Conservation (phyloP, 2,329 filamentous ascomycete species). For the Hymenoscyphus linearis region DNA sequence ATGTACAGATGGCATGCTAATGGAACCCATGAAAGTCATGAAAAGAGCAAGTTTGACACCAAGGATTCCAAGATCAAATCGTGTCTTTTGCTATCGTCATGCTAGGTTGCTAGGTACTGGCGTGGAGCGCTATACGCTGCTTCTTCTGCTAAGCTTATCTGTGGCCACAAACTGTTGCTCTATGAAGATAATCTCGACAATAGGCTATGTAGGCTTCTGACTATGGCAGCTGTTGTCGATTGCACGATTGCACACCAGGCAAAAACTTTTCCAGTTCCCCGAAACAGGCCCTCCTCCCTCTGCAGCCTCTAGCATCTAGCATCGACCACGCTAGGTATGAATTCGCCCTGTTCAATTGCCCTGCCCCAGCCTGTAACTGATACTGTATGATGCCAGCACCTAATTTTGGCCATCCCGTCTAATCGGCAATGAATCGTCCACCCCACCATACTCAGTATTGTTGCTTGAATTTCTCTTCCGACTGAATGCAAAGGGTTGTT, state of each 20-base stretch:
- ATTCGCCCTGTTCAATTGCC: not conserved
- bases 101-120: constrained; percentile 72
- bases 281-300: constrained; percentile 9
- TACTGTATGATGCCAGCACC: not conserved
- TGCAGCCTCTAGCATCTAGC: constrained; percentile 3
- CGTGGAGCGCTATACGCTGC: constrained; percentile 56
- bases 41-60: constrained; percentile 31
- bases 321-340: constrained; percentile 3
- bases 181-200: constrained; percentile 66
- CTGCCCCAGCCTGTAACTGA: not conserved
- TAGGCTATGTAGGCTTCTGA: constrained; percentile 49
- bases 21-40: constrained; percentile 25
- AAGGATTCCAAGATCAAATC: constrained; percentile 35
- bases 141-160: constrained; percentile 44
- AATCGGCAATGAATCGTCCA: not conserved
- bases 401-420: not conserved
- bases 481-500: not conserved
- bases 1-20: constrained; percentile 9
- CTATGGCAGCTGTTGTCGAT: constrained; percentile 33
- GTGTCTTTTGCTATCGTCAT: constrained; percentile 69
- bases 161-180: constrained; percentile 41
- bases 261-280: constrained; percentile 17
- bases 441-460: not conserved
- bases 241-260: constrained; percentile 29
- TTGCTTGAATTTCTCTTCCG: not conserved